Conservation (phyloP, 306 rosid species). For the Cicer chorassanicum region DNA sequence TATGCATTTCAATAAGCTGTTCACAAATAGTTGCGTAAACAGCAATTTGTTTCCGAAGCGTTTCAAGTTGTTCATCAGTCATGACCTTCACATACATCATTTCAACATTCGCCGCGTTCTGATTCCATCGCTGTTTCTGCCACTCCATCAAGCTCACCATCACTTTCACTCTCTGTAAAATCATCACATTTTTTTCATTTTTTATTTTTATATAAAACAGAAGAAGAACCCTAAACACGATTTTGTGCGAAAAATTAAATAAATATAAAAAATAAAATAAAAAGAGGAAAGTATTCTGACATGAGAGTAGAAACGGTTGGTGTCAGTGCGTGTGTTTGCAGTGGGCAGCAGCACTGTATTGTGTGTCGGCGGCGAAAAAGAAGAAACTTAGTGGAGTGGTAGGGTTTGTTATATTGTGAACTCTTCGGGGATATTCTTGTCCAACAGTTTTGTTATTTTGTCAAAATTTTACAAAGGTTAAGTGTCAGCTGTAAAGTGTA, state of each 20-base stretch:
- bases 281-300: neutral
- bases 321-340: conserved; percentile 40
- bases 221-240: neutral
- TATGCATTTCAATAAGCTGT: conserved; percentile 73
- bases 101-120: conserved; percentile 39
- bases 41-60: conserved; percentile 80
- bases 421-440: conserved; percentile 4
- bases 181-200: neutral
- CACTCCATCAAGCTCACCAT: conserved; percentile 47
- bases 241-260: neutral
- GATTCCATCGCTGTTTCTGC: conserved; percentile 41
- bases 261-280: neutral
- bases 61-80: conserved; percentile 88
- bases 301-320: conserved; percentile 12
- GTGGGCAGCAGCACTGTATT: neutral
- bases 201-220: neutral
- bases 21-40: conserved; percentile 76
- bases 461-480: too few relatives aligned
- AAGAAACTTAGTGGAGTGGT: neutral
- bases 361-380: conserved; percentile 33
- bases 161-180: neutral
- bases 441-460: neutral
- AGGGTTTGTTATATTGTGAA: neutral
- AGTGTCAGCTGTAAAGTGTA: too few relatives aligned
- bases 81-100: conserved; percentile 68